phyloP scores from a whole-genome alignment of 306 rosid genomes.

The Malus sylvestris region DNA sequence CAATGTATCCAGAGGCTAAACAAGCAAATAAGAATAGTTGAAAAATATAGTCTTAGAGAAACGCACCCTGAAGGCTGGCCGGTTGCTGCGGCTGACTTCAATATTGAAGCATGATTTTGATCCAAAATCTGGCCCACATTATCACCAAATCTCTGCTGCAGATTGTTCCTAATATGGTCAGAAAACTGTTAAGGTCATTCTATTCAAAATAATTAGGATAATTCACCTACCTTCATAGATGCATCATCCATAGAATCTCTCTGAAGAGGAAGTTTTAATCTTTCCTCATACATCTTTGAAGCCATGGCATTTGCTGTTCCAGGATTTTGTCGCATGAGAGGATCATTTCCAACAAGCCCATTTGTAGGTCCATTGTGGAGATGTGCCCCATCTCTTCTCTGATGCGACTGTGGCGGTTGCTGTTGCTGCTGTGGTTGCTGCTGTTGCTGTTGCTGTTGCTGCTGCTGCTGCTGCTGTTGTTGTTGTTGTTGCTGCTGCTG shows the following conservation, averaged over 20 bases:
- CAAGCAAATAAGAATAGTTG: not conserved
- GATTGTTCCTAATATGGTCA: conserved; percentile 18
- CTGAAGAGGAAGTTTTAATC: conserved; percentile 74
- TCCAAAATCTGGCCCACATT: conserved; percentile 89
- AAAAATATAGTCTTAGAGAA: conserved; percentile 3
- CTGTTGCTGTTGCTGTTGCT: conserved; percentile 51
- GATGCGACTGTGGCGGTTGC: conserved; percentile 50
- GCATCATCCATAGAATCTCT: conserved; percentile 93
- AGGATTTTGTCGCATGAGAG: conserved; percentile 61
- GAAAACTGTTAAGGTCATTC: conserved; percentile 13
- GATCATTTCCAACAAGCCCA: conserved; percentile 77
- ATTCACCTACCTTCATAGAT: conserved; percentile 60
- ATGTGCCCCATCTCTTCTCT: conserved; percentile 85
- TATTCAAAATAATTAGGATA: conserved; percentile 13
- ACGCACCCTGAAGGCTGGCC: conserved; percentile 91
- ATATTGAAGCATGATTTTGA: conserved; percentile 67
- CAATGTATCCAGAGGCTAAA: not conserved
- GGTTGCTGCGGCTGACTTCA: conserved; percentile 80
- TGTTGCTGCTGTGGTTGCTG: conserved; percentile 48
- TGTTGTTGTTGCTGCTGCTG: conserved; percentile 48
- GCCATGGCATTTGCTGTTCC: conserved; percentile 93
- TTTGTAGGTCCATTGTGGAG: conserved; percentile 72
- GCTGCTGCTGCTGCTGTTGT: conserved; percentile 45
- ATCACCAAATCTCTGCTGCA: conserved; percentile 90
- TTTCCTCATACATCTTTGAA: conserved; percentile 91